A percentile compares a stretch with the other conserved stretches of the same genome.
Evolutionary conservation across 257 asterid species (phyloP).

Genomic region (Penstemon eatonii): DNA sequence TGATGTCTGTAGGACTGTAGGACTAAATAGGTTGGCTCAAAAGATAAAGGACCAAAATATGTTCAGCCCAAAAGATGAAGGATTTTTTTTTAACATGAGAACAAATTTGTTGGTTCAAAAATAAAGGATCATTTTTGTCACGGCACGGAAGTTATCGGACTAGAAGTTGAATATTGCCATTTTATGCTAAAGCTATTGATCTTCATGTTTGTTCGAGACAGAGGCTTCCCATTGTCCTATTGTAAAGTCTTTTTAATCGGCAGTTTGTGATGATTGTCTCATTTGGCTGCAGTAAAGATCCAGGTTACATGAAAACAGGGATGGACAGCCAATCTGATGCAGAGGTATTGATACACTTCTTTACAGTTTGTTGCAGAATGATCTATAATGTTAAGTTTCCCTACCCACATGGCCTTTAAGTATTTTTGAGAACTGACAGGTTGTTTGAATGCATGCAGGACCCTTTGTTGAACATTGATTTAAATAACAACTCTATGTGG

Average conservation of each 20-base stretch:
- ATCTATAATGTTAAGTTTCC: slow-evolving; percentile 9
- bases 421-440: slow-evolving; percentile 18
- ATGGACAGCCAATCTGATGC: slow-evolving; percentile 47
- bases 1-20: no score
- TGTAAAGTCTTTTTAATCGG: slow-evolving; percentile 19
- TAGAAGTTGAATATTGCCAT: no score
- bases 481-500: slow-evolving; percentile 64
- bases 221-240: slow-evolving; percentile 19
- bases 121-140: no score
- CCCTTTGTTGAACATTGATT: slow-evolving; percentile 73
- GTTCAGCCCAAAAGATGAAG: no score
- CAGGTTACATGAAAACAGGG: slow-evolving; percentile 66
- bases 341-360: slow-evolving; percentile 50
- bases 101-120: no score
- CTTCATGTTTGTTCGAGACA: slow-evolving; percentile 10
- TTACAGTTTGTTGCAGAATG: slow-evolving; percentile 26
- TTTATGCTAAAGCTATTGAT: neutral
- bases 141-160: no score
- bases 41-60: no score
- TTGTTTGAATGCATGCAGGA: slow-evolving; percentile 51
- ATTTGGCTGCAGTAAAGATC: slow-evolving; percentile 78
- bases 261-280: slow-evolving; percentile 31
- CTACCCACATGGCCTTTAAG: slow-evolving; percentile 8
- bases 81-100: no score
- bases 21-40: no score